Percentiles rank a stretch among this genome's conserved stretches.
Conservation (phyloP, 106 monocot genomes). For the Ottelia alismoides region DNA sequence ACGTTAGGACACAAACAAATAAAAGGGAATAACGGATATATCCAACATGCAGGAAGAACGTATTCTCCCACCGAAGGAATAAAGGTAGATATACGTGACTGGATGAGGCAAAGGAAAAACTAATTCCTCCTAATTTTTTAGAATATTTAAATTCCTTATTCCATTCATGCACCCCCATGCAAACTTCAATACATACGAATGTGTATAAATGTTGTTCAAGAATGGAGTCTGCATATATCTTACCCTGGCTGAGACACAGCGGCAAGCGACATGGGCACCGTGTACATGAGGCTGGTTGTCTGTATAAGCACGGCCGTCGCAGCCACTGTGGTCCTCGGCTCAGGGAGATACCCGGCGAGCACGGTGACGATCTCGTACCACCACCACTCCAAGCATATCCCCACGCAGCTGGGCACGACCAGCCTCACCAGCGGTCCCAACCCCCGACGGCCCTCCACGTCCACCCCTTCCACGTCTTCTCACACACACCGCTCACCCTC, state of each 20-base stretch:
- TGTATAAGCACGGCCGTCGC: conserved; percentile 85
- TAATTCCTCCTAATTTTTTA: too few relatives aligned
- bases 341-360: conserved; percentile 79
- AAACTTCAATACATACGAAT: too few relatives aligned
- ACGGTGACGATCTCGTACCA: conserved; percentile 98
- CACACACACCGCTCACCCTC: conserved; percentile 25
- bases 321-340: conserved; percentile 68
- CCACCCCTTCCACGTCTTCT: conserved; percentile 67
- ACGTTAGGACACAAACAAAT: too few relatives aligned
- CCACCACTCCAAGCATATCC: conserved; percentile 97
- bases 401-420: conserved; percentile 69
- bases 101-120: too few relatives aligned
- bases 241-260: conserved; percentile 94
- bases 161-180: too few relatives aligned
- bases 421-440: conserved; percentile 42
- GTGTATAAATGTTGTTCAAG: too few relatives aligned
- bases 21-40: too few relatives aligned
- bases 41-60: too few relatives aligned
- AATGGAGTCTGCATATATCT: too few relatives aligned
- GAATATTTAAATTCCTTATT: too few relatives aligned
- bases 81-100: too few relatives aligned
- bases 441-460: conserved; percentile 14
- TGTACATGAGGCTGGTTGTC: conserved; percentile 94
- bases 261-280: conserved; percentile 83
- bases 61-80: too few relatives aligned